A percentile compares a stretch with the other conserved stretches of the same genome.
These are phyloP conservation scores for Skeletonema grethae DNA, from an alignment of 108 stramenopile species.

Conservation along the genomic window DNA sequence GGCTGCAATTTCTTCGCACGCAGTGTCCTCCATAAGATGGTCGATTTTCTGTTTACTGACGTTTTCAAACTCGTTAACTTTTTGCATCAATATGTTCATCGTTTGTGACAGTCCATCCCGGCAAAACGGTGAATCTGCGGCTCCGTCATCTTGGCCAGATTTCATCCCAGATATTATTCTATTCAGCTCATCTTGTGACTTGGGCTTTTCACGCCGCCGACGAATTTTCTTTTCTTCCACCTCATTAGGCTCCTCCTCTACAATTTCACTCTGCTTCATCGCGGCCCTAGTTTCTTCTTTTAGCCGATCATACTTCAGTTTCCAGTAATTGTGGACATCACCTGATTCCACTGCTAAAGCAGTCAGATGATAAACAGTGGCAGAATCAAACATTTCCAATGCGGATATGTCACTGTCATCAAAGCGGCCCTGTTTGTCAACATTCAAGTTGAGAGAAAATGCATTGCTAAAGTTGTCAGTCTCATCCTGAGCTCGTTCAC, in stretches of 20 bases:
- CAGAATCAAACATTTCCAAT: conserved; percentile 45
- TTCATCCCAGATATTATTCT: not conserved
- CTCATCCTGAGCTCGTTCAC: conserved; percentile 6
- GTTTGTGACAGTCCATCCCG: conserved; percentile 1
- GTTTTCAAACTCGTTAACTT: not conserved
- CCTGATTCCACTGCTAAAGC: not conserved
- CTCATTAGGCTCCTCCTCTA: not conserved
- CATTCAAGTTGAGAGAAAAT: conserved; percentile 36
- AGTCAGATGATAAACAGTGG: conserved; percentile 39
- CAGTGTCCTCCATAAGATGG: not conserved
- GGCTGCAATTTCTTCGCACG: not conserved
- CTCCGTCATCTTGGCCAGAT: not conserved
- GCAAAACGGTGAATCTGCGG: not conserved
- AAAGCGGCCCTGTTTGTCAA: conserved; percentile 23
- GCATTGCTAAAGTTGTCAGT: conserved; percentile 31
- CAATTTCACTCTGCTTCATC: not conserved
- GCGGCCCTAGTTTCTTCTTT: conserved; percentile 20
- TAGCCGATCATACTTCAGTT: conserved; percentile 37
- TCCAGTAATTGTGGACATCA: conserved; percentile 30
- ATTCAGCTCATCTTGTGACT: not conserved
- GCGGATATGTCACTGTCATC: conserved; percentile 45
- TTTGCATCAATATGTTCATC: not conserved
- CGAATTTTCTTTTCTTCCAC: not conserved
- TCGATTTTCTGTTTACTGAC: not conserved
- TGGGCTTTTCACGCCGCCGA: not conserved